Base-by-base conservation (phyloP, 1,284 basidiomycete species). In the Austroboletus novae-zelandiae region DNA sequence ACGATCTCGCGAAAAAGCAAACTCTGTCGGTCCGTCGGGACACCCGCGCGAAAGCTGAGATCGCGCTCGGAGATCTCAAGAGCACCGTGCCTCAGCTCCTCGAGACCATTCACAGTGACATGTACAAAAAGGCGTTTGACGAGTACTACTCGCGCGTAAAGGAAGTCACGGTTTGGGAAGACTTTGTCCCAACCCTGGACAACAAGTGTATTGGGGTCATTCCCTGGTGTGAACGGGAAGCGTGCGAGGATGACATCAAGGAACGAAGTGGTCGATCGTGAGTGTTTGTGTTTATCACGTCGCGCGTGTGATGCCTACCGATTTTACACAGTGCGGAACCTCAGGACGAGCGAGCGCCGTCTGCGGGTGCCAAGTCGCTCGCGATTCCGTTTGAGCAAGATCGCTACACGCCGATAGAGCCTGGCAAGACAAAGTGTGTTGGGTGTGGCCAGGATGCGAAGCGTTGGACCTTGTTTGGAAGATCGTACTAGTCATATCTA, bases 181-280 rank as follows among this genome's bases (percentile, higher is more conserved):
- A 98, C 53, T 78, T 99, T 52, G 94, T 98, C 11, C 90, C 91
- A 14, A 83, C 89, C 17, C 77, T 99, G 39, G 95, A 99, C 72
- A 77, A 79, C 65, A 98, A 97, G 77, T 86, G 86, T 67, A 81
- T 94, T 41, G 85, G 90, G 18, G 89, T 91, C 46, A 83, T 99
- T 53, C 97, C 97, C 10, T 99, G 97, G 97, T 99, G 97, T 72
- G 94, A 99, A 74, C 80, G 77, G 40, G 92, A 93, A 69, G 81
- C 78, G 40, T 99, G 97, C 71, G 96, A 99, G 71, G 96, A 99
- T 71, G 91, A 94, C 64, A 97, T 99, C 79, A 99, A 99, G 79
- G 93, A 98, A 65, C 80, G 91, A 57, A 92, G 87, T 66, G 92
- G 84, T 34, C 78, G 84, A 69, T 80, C 86, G 91, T 94, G 66